Base-by-base conservation (phyloP, 1,139 yeast genomes). In the Petasospora fabianii region DNA sequence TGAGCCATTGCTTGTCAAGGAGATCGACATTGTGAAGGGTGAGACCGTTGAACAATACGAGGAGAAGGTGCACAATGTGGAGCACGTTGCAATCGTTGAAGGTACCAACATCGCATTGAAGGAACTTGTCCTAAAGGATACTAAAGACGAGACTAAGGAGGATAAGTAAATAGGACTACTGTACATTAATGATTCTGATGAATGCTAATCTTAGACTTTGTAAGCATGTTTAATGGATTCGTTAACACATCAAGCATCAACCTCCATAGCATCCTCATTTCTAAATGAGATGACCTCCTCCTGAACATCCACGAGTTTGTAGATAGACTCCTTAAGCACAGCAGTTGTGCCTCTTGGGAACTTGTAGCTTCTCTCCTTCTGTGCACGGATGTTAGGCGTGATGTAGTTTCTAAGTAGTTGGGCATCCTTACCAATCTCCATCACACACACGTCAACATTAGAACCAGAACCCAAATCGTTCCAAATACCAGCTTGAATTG, bases 381-480 rank as follows among this genome's bases (percentile, higher is more conserved):
- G 68, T 42, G 80, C 84, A 61, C 98, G 79, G 36, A 79, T 81
- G 61, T 92, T 92, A 41, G 98, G 98, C 39, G 92, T 86, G 60
- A 84, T 71, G 71, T 85, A 86, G 65, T 90, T 90, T 68, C 98
- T 79, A 62, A 75, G 69, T 44, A 90, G 73, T 48, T 74, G 77
- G 10, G 97, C 95, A 61, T 85, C 94, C 59, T 86, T 80, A 48
- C 94, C 96, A 32, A 75, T 68, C 65, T 90, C 97, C 95, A 92
- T 87, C 24, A 92, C 97, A 69, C 97, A 92, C 48, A 92, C 71
- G 62, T 92, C 98, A 19, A 92, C 97, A 58, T 92, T 92, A 24
- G 97, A 90, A 59, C 98, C 98, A 2, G 97, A 90, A 34, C 98
- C 98, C 62, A 92, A 75, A 72, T 92, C 98, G 66, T 92, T 92